Evolutionary conservation across 768 basidiomycete genomes (phyloP), one percentile per base, ranked within the genome.

Genomic region (Amanita pallidorosea): DNA sequence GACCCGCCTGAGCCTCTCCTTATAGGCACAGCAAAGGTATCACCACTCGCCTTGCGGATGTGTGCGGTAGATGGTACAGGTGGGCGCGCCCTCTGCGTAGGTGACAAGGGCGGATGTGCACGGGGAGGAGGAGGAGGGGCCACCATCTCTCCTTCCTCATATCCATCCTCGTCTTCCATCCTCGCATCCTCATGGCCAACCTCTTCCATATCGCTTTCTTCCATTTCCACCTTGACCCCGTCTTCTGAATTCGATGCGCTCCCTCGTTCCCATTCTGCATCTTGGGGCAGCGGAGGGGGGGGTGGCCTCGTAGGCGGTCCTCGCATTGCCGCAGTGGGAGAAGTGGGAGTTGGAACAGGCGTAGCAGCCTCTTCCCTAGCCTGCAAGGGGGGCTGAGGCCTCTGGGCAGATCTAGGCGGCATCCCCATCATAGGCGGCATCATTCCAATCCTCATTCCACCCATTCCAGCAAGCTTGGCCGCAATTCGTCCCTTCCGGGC

Each of bases 131-230:
- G 54, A 5, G 65, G 58, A 25, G 62, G 50, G 31, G 66, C 65
- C 23, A 69, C 63, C 8, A 65, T 65, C 46, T 74, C 72, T 49
- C 75, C 76, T 47, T 73, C 71, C 33, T 67, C 72, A 49, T 76
- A 71, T 46, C 31, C 31, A 4, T 25, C 25, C 11, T 66, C 65
- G 22, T 40, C 44, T n/a, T 53, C 52, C 5, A 55, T 61, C 20
- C 61, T 64, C 7, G 69, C 74, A 54, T 83, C 81, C 33, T 80
- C 77, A 53, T 81, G 70, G 7, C 65, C 68, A 7, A 83, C 76
- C 55, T 86, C 83, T 56, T 87, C 85, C 12, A 79, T 67, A 59
- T 86, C 83, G 54, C 82, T 85, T 57, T 86, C 84, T 58, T 85
- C 83, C 5, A 74, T 77, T 52, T 86, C 85, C 22, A 80, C 77